These are phyloP conservation scores for Candolleomyces efflorescens DNA, from an alignment of 768 basidiomycete genomes.

Conservation along the genomic window DNA sequence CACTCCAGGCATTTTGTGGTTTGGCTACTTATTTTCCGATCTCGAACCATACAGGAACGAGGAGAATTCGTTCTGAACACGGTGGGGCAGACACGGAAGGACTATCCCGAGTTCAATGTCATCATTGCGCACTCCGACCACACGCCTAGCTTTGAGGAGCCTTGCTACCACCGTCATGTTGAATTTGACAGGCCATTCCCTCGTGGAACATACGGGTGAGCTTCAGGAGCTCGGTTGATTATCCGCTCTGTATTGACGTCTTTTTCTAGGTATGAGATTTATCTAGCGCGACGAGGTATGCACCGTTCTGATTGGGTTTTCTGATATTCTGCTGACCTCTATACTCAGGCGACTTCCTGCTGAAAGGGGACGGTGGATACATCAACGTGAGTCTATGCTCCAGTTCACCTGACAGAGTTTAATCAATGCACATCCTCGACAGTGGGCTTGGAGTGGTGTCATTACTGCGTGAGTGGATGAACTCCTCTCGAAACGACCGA, in stretches of 20 bases:
- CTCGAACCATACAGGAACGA: background rate
- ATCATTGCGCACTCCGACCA: conserved; percentile 1
- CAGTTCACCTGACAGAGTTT: too few relatives aligned
- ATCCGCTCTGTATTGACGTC: too few relatives aligned
- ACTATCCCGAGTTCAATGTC: background rate
- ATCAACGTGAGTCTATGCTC: background rate
- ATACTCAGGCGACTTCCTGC: background rate
- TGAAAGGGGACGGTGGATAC: background rate
- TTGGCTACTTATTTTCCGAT: background rate
- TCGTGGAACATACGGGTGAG: background rate
- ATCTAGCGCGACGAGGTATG: background rate
- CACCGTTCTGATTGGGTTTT: too few relatives aligned
- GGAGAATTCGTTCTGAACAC: background rate
- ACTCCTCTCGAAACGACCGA: background rate
- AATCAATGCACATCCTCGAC: background rate
- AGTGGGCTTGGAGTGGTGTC: background rate
- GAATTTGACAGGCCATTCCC: conserved; percentile 4
- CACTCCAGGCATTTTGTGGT: too few relatives aligned
- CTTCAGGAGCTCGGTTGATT: too few relatives aligned
- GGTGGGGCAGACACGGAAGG: background rate
- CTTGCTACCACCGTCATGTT: conserved; percentile 2
- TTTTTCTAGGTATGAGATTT: background rate
- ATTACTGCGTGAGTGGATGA: background rate
- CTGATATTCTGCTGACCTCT: too few relatives aligned
- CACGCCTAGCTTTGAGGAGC: background rate